Base-by-base conservation (phyloP, 768 basidiomycete species). In the Suillus hirtellus region DNA sequence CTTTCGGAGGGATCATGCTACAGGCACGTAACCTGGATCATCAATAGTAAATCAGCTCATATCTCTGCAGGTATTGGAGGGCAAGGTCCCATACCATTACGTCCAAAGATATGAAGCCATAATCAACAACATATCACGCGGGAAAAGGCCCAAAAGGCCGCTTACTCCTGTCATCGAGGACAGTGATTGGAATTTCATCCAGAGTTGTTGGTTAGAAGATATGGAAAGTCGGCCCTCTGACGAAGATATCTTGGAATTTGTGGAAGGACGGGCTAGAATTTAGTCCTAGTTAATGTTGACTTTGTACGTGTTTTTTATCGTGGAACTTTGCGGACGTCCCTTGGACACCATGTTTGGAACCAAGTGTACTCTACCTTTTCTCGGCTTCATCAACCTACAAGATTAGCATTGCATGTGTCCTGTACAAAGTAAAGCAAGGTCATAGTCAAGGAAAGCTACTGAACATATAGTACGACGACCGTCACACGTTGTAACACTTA, bases 1-100 rank as follows among this genome's bases (percentile, higher is more conserved):
- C 65, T n/a, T 64, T 66, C 42, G 64, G 64, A 7, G 78, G 79
- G 65, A 75, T 81, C n/a, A 65, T 64, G 59, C 27, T 66, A 2
- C 63, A 63, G 63, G 63, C 56, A n/a, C 14, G 65, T 64, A 6
- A 4, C 34, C 7, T 37, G 6, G 2, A 14, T 37, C n/a, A n/a
- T 37, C 1, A 1, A 19, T 7, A 21, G 7, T 37, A 6, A 35
- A 6, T 37, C 1, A n/a, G 6, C 53, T 54, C 47, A 49, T 1
- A 37, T 35, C 3, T 8, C 12, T 14, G 9, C 14, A 38, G 54
- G 54, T 55, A 3, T 38, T 55, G 21, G 35, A 38, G 37, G 54
- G 54, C 3, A 35, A 53, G 19, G 52, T 38, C 37, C 37, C 54
- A 55, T 55, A 55, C 31, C 54, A 55, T 35, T 55, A 55, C 21